A percentile compares a stretch with the other conserved stretches of the same genome.
These are phyloP conservation scores for Fusarium kyushuense DNA, from an alignment of 2,329 filamentous ascomycete species.

Conservation along the genomic window DNA sequence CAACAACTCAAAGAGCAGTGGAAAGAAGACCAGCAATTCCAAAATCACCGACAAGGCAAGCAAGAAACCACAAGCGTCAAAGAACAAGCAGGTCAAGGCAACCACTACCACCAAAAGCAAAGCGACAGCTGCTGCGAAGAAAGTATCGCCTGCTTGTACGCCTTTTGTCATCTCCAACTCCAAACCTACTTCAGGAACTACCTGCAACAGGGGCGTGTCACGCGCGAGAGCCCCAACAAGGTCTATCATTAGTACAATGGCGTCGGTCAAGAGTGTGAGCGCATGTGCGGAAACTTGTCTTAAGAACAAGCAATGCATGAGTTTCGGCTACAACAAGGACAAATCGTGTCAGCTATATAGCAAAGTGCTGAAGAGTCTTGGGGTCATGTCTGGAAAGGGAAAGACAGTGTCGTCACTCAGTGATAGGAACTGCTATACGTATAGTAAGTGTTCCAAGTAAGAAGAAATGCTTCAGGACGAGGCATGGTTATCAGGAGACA, in stretches of 20 bases:
- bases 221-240: background rate
- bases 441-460: background rate
- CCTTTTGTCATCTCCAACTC: background rate
- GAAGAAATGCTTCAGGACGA: accelerated
- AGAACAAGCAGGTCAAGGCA: background rate
- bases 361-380: constrained; percentile 2
- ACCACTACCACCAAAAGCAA: background rate
- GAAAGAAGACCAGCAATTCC: background rate
- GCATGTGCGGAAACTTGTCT: background rate
- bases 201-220: constrained; percentile 3
- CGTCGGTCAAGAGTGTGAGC: background rate
- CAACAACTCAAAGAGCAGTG: background rate
- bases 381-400: background rate
- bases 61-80: background rate
- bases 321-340: constrained; percentile 1
- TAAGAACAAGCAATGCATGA: constrained; percentile 8
- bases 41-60: background rate
- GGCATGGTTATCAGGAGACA: accelerated
- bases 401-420: background rate
- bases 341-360: background rate
- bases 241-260: background rate
- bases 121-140: background rate
- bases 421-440: background rate
- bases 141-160: background rate
- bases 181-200: background rate